Percentiles rank a stretch among this genome's conserved stretches.
Evolutionary conservation across 2,329 filamentous ascomycete species (phyloP).

Genomic region (Ophiostoma australiae): DNA sequence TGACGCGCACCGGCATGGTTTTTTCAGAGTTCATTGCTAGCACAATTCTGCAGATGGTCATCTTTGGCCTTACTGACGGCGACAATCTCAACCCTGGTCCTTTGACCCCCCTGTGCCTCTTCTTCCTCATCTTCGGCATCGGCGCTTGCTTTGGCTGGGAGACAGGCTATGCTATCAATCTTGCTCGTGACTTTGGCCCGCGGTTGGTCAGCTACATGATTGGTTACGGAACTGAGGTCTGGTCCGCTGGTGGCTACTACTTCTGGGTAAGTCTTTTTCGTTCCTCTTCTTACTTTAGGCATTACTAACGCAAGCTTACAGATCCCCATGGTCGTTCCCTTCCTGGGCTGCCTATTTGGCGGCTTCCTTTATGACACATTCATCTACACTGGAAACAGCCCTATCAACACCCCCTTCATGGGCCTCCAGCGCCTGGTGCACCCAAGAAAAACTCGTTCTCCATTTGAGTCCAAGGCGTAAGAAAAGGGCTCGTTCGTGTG

Average conservation of each 20-base stretch:
- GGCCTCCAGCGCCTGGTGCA: slow-evolving; percentile 52
- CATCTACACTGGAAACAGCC: slow-evolving; percentile 65
- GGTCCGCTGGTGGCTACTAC: slow-evolving; percentile 28
- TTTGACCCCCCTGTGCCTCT: slow-evolving; percentile 38
- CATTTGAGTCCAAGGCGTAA: slow-evolving; percentile 34
- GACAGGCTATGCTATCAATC: slow-evolving; percentile 52
- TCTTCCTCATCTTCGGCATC: slow-evolving; percentile 51
- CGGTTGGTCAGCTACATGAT: slow-evolving; percentile 56
- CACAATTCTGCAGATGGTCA: slow-evolving; percentile 51
- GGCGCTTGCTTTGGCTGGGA: slow-evolving; percentile 51
- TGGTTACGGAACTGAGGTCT: slow-evolving; percentile 30
- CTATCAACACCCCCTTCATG: slow-evolving; percentile 62
- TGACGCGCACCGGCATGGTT: slow-evolving; percentile 52
- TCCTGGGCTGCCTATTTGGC: slow-evolving; percentile 58
- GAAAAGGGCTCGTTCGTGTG: neutral
- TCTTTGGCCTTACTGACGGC: slow-evolving; percentile 54
- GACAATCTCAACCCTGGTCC: slow-evolving; percentile 54
- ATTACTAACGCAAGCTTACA: slow-evolving; percentile 31
- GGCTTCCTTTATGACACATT: slow-evolving; percentile 64
- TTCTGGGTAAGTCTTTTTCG: slow-evolving; percentile 24
- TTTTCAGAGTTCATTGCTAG: slow-evolving; percentile 58
- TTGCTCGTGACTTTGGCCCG: slow-evolving; percentile 55
- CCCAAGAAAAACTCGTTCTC: slow-evolving; percentile 32
- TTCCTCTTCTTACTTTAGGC: neutral
- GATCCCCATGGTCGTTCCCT: slow-evolving; percentile 69